A percentile compares a stretch with the other conserved stretches of the same genome.
Evolutionary conservation across 495 filamentous ascomycete species (phyloP).

Genomic region (Platismatia glauca): DNA sequence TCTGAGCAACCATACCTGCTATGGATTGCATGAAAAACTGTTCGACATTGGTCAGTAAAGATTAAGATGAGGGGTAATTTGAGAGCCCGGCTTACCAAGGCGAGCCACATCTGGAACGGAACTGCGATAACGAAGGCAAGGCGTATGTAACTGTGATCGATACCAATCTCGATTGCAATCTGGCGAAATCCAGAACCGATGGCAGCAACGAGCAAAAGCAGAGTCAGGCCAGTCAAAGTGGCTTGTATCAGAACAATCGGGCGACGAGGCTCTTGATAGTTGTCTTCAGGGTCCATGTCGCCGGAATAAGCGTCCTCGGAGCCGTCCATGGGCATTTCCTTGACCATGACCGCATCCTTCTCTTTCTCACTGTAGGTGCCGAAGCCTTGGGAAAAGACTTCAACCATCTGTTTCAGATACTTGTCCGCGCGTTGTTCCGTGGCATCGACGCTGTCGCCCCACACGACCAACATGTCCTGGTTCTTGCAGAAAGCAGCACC

Average conservation of each 20-base stretch:
- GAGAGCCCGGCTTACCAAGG: conserved; percentile 36
- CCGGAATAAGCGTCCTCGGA: conserved; percentile 28
- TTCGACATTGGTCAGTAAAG: background rate
- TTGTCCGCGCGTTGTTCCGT: conserved; percentile 40
- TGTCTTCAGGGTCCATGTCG: conserved; percentile 27
- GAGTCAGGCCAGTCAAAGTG: conserved; percentile 39
- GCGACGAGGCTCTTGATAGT: conserved; percentile 32
- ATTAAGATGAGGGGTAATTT: background rate
- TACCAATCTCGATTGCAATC: conserved; percentile 43
- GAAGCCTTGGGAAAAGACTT: conserved; percentile 44
- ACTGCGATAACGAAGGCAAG: conserved; percentile 38
- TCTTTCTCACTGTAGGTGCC: conserved; percentile 36
- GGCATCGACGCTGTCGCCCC: conserved; percentile 54
- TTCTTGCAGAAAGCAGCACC: conserved; percentile 59
- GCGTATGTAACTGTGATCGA: conserved; percentile 42
- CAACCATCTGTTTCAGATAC: conserved; percentile 45
- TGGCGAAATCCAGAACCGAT: conserved; percentile 48
- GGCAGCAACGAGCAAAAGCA: conserved; percentile 42
- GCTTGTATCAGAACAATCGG: conserved; percentile 43
- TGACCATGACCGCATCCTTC: conserved; percentile 23
- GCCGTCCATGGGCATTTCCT: conserved; percentile 26
- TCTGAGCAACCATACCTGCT: conserved; percentile 45
- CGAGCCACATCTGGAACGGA: conserved; percentile 47
- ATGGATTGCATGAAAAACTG: conserved; percentile 58
- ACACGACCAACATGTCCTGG: conserved; percentile 49